These are phyloP conservation scores for Meyerozyma smithsonii DNA, from an alignment of 1,139 yeast genomes.

Conservation along the genomic window DNA sequence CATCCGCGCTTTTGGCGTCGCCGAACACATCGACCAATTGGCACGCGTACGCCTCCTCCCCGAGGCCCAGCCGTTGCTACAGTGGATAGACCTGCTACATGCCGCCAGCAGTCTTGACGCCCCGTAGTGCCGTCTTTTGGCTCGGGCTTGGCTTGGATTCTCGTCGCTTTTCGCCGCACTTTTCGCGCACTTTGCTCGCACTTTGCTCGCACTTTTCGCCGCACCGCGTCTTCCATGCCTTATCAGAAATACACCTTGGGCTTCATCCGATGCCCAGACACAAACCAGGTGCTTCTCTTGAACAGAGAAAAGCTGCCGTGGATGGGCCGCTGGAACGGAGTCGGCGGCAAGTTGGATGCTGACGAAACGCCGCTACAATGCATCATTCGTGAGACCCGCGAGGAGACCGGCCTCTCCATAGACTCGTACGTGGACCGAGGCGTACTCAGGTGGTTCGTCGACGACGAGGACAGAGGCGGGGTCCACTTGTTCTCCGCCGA, in stretches of 20 bases:
- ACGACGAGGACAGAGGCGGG: constrained; percentile 32
- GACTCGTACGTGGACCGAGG: constrained; percentile 31
- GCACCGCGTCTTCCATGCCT: no score
- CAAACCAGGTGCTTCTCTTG: constrained; percentile 25
- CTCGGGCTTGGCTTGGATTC: no score
- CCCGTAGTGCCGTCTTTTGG: no score
- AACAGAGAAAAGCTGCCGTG: constrained; percentile 44
- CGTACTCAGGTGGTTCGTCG: constrained; percentile 33
- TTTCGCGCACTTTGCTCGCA: no score
- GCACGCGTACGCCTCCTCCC: neutral
- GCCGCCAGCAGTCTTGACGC: neutral
- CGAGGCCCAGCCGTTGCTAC: neutral
- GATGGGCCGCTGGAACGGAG: constrained; percentile 53
- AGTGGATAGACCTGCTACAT: neutral
- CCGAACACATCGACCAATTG: neutral
- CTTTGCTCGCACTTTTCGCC: no score
- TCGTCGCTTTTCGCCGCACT: no score
- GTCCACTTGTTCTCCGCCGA: constrained; percentile 40
- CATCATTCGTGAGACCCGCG: constrained; percentile 39
- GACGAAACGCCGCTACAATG: constrained; percentile 35
- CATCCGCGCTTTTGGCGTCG: neutral
- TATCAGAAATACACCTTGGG: constrained; percentile 13
- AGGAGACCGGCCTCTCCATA: constrained; percentile 38
- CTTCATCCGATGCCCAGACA: constrained; percentile 10
- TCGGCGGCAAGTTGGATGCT: constrained; percentile 42